A percentile compares a stretch with the other conserved stretches of the same genome.
These are phyloP conservation scores for Lodderomyces margitis DNA, from an alignment of 1,139 yeast species.

Conservation along the genomic window DNA sequence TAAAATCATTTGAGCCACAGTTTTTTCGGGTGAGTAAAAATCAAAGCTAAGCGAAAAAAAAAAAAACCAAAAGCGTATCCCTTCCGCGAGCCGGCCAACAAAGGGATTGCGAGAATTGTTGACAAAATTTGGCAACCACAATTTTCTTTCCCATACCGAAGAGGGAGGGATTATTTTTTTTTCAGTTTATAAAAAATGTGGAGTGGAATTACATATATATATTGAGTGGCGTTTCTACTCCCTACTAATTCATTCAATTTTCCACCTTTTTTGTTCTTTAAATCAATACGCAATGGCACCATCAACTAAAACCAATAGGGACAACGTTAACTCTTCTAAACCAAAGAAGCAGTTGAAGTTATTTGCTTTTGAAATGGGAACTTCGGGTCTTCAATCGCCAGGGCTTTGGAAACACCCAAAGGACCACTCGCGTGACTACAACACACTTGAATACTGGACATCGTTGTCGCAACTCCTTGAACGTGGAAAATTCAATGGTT, in stretches of 20 bases:
- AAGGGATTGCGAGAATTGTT: neutral
- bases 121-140: neutral
- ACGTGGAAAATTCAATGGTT: constrained; percentile 42
- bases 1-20: constrained; percentile 4
- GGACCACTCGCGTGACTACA: constrained; percentile 34
- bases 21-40: constrained; percentile 5
- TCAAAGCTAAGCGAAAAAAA: too few relatives aligned
- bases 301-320: neutral
- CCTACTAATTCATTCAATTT: neutral
- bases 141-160: too few relatives aligned
- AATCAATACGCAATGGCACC: constrained; percentile 4
- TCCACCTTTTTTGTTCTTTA: too few relatives aligned
- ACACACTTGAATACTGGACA: constrained; percentile 45
- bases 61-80: neutral
- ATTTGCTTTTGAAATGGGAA: constrained; percentile 42
- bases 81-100: neutral
- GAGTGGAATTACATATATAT: neutral
- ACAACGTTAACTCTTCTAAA: neutral
- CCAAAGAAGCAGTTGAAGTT: constrained; percentile 25
- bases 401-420: constrained; percentile 47
- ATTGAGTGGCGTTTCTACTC: too few relatives aligned
- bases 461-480: constrained; percentile 44
- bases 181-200: too few relatives aligned
- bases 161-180: too few relatives aligned
- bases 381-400: constrained; percentile 38